phyloP scores from a whole-genome alignment of 2,329 filamentous ascomycete species.

The Chaetomium olivaceum region DNA sequence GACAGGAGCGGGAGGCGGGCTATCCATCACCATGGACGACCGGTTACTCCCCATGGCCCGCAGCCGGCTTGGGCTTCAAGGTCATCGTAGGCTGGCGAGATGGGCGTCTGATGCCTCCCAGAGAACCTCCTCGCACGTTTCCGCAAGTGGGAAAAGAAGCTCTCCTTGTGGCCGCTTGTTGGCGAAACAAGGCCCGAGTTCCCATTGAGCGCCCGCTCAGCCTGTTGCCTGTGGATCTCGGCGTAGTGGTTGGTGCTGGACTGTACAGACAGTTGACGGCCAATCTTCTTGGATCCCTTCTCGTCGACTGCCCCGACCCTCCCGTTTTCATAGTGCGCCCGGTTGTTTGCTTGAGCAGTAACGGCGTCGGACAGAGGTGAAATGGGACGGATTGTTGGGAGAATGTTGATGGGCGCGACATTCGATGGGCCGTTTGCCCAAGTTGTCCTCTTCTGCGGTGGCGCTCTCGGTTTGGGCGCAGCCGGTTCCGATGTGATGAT shows the following conservation, averaged over 20 bases:
- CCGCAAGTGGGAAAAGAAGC: conserved; percentile 95
- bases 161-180: conserved; percentile 80
- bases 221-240: conserved; percentile 85
- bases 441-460: conserved; percentile 78
- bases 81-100: conserved; percentile 79
- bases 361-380: conserved; percentile 95
- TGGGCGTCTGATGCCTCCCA: conserved; percentile 80
- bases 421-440: conserved; percentile 85
- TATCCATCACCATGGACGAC: conserved; percentile 78
- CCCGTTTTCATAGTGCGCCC: conserved; percentile 53
- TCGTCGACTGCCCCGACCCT: conserved; percentile 52
- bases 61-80: conserved; percentile 91
- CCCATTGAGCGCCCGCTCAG: conserved; percentile 86
- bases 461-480: conserved; percentile 48
- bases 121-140: conserved; percentile 92
- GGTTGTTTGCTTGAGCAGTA: conserved; percentile 79
- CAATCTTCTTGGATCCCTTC: conserved; percentile 84
- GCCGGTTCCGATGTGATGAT: conserved; percentile 43
- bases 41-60: conserved; percentile 83
- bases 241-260: conserved; percentile 92
- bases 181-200: conserved; percentile 74
- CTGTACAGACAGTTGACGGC: conserved; percentile 86
- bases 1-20: conserved; percentile 48
- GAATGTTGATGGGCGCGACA: conserved; percentile 88
- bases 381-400: conserved; percentile 91